Evolutionary conservation across 2,329 filamentous ascomycete species (phyloP), one percentile per base, ranked within the genome.

Genomic region (Paramyrothecium roridum): DNA sequence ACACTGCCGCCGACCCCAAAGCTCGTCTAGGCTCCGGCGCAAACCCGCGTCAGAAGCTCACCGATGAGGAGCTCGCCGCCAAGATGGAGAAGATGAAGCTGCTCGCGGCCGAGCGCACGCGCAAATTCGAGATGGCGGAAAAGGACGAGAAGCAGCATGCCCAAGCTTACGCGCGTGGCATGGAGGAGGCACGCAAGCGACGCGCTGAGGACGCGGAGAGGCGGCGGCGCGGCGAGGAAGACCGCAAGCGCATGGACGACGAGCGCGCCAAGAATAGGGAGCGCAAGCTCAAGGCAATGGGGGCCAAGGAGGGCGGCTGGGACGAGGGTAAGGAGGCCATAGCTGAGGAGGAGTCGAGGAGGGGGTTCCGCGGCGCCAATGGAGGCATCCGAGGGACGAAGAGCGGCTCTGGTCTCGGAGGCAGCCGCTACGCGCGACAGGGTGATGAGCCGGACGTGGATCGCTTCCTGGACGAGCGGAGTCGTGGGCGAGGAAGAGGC

Each of bases 71-170:
- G 68, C 77, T 87, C 3, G 74, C 81, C 0, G 78, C 73, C 57
- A 85, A 84, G 65, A 83, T 87, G 79, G 80, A 81, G 61, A 73
- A 81, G 65, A 85, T 85, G 80, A 82, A 83, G 55, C 75, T 86
- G 10, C 66, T 83, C 1, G 76, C 78, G 0, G 81, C 79, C 0
- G 83, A 86, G 66, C 83, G 82, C 70, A 77, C 80, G 61, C 79
- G 81, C 61, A 81, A 81, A 57, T 84, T 83, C 61, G 80, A 85
- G 62, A 78, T 82, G 65, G 81, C 80, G 1, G 80, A 84, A 66
- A 74, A 77, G 58, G 83, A 86, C 62, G 75, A 83, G 69, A 77
- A 75, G 55, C 79, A 80, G 55, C 82, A 85, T 62, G 81, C 79
- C 2, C 70, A 75, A 7, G 79, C 82, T 1, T 78, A 81, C 56